Conservation (phyloP, 1,284 basidiomycete species). For the Sutorius eximius region DNA sequence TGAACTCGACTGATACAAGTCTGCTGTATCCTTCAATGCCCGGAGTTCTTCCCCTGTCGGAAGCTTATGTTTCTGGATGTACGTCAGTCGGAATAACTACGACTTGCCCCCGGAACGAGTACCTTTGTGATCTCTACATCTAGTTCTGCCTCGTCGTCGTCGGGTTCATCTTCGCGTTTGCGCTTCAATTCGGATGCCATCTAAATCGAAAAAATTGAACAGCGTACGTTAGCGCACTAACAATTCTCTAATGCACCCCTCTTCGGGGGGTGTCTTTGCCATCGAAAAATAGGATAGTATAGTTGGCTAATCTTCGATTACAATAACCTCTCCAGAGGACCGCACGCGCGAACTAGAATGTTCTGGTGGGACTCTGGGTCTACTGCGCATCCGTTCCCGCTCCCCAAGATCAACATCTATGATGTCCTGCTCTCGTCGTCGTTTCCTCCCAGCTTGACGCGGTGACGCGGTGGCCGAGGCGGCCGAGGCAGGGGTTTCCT, state of each 20-base stretch:
- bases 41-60: constrained; percentile 76
- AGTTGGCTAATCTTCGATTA: constrained; percentile 40
- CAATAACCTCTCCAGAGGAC: constrained; percentile 39
- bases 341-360: constrained; percentile 11
- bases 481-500: constrained; percentile 29
- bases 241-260: constrained; percentile 10
- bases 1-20: constrained; percentile 79
- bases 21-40: constrained; percentile 71
- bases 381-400: constrained; percentile 18
- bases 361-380: constrained; percentile 14
- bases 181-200: constrained; percentile 34
- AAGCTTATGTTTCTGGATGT: constrained; percentile 43
- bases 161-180: constrained; percentile 26
- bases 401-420: constrained; percentile 32
- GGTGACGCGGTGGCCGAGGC: not conserved
- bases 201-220: constrained; percentile 2
- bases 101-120: not conserved
- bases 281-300: too few relatives aligned
- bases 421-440: constrained; percentile 27
- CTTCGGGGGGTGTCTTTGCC: constrained; percentile 3
- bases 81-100: not conserved
- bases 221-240: not conserved
- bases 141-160: not conserved
- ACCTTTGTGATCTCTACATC: constrained; percentile 13
- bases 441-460: constrained; percentile 21